Percentiles rank a stretch among this genome's conserved stretches.
Conservation (phyloP, 2,329 filamentous ascomycete species). For the Stagonosporopsis chrysanthemi region DNA sequence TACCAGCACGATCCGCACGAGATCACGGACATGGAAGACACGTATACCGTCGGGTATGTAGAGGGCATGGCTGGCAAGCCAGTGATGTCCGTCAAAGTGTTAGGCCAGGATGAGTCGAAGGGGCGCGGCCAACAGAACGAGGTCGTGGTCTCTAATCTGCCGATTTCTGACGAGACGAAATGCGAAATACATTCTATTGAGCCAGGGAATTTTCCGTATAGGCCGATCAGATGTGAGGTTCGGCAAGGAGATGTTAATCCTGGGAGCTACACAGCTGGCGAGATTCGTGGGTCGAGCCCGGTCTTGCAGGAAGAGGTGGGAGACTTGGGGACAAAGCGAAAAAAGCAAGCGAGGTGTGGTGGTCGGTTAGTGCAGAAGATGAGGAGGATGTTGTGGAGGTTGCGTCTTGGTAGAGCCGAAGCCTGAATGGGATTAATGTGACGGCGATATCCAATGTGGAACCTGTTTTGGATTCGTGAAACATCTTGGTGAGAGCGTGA, state of each 20-base stretch:
- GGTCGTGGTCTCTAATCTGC: background rate
- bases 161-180: background rate
- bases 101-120: background rate
- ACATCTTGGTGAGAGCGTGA: too few relatives aligned
- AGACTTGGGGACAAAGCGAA: background rate
- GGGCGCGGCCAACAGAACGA: background rate
- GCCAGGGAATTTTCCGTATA: background rate
- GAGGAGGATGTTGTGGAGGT: background rate
- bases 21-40: background rate
- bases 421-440: background rate
- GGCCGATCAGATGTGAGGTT: too few relatives aligned
- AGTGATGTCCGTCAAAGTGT: background rate
- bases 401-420: background rate
- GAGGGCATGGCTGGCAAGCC: background rate
- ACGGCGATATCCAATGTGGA: too few relatives aligned
- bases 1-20: background rate
- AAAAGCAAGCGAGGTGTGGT: background rate
- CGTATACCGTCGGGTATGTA: background rate
- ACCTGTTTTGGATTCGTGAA: background rate
- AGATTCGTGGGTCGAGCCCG: background rate
- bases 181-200: background rate
- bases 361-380: background rate
- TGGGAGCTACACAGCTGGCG: background rate
- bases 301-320: background rate
- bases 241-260: background rate